Evolutionary conservation across 2,329 filamentous ascomycete species (phyloP).

Genomic region (Aspergillus aculeatus): DNA sequence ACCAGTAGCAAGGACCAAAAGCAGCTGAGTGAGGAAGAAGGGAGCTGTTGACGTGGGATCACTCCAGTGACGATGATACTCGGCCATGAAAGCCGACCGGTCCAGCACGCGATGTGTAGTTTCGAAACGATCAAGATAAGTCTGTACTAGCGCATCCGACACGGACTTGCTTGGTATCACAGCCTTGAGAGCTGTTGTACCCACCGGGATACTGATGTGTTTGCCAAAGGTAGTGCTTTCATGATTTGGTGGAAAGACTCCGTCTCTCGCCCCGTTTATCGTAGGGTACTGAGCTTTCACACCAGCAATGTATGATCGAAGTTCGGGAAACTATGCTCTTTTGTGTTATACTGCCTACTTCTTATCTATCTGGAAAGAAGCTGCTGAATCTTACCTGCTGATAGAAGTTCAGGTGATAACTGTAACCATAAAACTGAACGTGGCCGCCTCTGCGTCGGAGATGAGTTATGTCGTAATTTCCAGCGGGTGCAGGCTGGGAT

Average conservation of each 20-base stretch:
- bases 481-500: neutral
- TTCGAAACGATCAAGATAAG: neutral
- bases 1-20: neutral
- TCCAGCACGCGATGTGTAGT: neutral
- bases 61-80: neutral
- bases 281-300: neutral
- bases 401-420: neutral
- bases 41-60: neutral
- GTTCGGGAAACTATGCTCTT: neutral
- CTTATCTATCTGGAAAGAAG: too few relatives aligned
- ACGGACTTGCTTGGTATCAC: neutral
- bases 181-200: neutral
- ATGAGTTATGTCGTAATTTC: neutral
- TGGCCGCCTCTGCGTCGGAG: neutral
- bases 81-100: neutral
- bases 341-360: neutral
- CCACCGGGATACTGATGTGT: neutral
- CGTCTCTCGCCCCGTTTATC: neutral
- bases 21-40: neutral
- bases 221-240: neutral
- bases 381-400: neutral
- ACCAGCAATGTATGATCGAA: neutral
- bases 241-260: neutral
- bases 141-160: neutral
- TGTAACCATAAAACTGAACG: neutral